Percentiles rank a stretch among this genome's conserved stretches.
Evolutionary conservation across 176 grass and related monocot genomes (phyloP).

Genomic region (Pontederia paniculata): DNA sequence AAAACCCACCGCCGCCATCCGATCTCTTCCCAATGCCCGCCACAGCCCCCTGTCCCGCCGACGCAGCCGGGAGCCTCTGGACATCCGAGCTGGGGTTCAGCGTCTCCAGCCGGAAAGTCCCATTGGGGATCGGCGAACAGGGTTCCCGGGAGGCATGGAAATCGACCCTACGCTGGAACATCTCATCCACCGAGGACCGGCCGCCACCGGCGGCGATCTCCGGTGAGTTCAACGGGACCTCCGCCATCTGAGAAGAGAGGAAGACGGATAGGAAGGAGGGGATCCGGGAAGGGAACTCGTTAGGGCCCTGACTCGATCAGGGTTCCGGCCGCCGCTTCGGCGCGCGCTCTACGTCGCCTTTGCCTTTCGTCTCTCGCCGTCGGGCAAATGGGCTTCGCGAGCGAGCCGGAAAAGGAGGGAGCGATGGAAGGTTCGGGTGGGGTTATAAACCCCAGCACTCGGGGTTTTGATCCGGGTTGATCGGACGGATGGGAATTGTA

Average conservation of each 20-base stretch:
- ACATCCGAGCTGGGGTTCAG: slow-evolving; percentile 43
- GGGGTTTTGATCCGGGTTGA: no score
- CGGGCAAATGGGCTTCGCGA: no score
- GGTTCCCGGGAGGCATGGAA: slow-evolving; percentile 53
- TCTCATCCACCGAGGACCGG: slow-evolving; percentile 21
- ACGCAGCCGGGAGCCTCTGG: neutral
- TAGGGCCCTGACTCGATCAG: no score
- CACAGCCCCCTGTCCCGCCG: slow-evolving; percentile 1
- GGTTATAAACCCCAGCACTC: no score
- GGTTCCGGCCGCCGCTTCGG: no score
- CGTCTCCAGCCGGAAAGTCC: slow-evolving; percentile 58
- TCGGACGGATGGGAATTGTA: no score
- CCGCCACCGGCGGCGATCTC: neutral
- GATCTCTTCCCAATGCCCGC: slow-evolving; percentile 8
- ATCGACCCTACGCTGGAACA: slow-evolving; percentile 65
- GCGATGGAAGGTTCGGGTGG: no score
- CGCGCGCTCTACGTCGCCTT: no score
- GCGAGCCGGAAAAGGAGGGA: no score
- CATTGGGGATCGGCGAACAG: slow-evolving; percentile 17
- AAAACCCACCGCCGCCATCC: slow-evolving; percentile 29
- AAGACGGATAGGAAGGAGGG: neutral
- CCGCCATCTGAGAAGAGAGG: neutral
- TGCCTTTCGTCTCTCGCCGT: no score
- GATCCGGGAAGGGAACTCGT: no score
- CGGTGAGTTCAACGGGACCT: neutral